Conservation (phyloP, 257 asterid species). For the Solanum pennellii region DNA sequence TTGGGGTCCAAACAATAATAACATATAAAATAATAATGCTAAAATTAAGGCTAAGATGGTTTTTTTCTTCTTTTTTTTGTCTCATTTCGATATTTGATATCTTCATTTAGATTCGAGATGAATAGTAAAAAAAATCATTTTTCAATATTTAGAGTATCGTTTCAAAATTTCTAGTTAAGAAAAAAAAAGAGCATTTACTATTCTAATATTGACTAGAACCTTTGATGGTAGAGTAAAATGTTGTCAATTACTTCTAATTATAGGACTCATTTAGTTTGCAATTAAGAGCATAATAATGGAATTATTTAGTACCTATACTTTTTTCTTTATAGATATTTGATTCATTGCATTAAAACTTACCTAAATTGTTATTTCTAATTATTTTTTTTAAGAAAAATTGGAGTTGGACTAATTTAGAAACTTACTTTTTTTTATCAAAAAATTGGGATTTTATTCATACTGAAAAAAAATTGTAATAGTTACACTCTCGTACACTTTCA, state of each 20-base stretch:
- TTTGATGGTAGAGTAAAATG: background rate
- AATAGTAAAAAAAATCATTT: background rate
- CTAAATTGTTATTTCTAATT: too few species aligned
- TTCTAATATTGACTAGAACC: background rate
- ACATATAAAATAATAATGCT: background rate
- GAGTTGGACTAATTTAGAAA: background rate
- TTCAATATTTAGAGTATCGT: background rate
- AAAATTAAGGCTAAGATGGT: background rate
- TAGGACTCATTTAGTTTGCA: background rate
- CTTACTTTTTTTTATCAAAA: too few species aligned
- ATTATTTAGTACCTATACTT: background rate
- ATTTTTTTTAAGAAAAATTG: accelerated
- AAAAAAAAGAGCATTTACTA: too few species aligned
- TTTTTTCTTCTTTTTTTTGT: background rate
- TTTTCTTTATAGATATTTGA: background rate
- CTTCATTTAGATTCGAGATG: accelerated
- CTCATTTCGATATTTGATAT: background rate
- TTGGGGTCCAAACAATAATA: background rate
- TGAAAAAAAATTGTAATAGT: too few species aligned
- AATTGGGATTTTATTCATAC: too few species aligned
- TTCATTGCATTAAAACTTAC: background rate
- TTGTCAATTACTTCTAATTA: background rate
- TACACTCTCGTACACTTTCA: background rate
- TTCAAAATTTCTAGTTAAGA: too few species aligned
- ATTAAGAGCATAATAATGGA: background rate